phyloP scores from a whole-genome alignment of 495 filamentous ascomycete species.

The Hypoxylon intermedium region DNA sequence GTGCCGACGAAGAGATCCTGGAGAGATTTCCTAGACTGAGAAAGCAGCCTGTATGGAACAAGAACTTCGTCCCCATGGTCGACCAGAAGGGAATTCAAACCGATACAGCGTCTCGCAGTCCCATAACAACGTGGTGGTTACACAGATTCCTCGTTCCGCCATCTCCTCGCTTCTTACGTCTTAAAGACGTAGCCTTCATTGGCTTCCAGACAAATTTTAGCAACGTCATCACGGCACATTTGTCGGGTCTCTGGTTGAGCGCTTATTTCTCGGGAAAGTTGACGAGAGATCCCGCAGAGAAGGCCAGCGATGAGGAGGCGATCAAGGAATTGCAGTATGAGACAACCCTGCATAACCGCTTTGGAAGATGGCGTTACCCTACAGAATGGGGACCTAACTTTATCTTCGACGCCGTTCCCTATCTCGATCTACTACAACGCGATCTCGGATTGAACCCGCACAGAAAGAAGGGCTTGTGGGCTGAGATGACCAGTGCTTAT shows the following conservation, averaged over 20 bases:
- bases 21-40: slow-evolving; percentile 67
- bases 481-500: slow-evolving; percentile 61
- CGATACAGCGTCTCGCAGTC: slow-evolving; percentile 37
- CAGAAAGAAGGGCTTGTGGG: slow-evolving; percentile 50
- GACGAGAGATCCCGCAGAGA: slow-evolving; percentile 14
- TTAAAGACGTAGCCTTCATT: slow-evolving; percentile 68
- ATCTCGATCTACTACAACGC: slow-evolving; percentile 70
- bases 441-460: slow-evolving; percentile 65
- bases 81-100: slow-evolving; percentile 43
- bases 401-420: slow-evolving; percentile 76
- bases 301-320: slow-evolving; percentile 15
- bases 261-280: slow-evolving; percentile 61
- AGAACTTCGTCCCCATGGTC: slow-evolving; percentile 46
- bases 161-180: slow-evolving; percentile 52
- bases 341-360: slow-evolving; percentile 68
- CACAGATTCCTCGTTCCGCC: slow-evolving; percentile 75
- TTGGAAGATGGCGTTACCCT: slow-evolving; percentile 71
- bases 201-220: slow-evolving; percentile 69
- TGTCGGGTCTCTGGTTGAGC: slow-evolving; percentile 73
- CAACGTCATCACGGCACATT: slow-evolving; percentile 65
- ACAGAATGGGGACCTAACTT: slow-evolving; percentile 72
- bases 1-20: slow-evolving; percentile 72
- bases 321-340: slow-evolving; percentile 54
- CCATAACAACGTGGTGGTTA: slow-evolving; percentile 54
- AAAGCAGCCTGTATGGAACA: slow-evolving; percentile 50